phyloP scores from a whole-genome alignment of 345 rosid species.

The Pistacia integerrima region DNA sequence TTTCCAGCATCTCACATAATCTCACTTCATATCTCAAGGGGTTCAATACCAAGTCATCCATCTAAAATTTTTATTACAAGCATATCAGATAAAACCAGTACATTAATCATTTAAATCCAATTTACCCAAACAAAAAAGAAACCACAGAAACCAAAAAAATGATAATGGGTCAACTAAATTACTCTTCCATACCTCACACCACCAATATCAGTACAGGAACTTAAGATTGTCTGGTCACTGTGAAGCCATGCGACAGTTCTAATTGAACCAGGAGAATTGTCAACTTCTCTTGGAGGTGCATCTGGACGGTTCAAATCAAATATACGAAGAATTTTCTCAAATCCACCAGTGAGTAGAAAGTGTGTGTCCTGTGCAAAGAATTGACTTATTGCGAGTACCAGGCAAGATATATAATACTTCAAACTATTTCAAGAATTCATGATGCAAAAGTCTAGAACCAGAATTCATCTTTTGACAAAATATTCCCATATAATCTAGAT shows the following conservation, averaged over 20 bases:
- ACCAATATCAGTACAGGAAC: conserved; percentile 86
- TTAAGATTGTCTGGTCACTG: conserved; percentile 88
- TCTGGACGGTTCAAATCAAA: conserved; percentile 86
- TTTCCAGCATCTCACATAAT: neutral
- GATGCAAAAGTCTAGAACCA: neutral
- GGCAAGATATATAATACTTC: neutral
- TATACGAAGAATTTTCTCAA: conserved; percentile 43
- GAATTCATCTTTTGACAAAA: neutral
- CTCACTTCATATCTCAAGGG: neutral
- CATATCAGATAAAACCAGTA: conserved; percentile 1
- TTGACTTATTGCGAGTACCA: neutral
- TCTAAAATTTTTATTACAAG: neutral
- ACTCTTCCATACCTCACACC: conserved; percentile 72
- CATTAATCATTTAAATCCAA: neutral
- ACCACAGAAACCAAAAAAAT: conserved; percentile 3
- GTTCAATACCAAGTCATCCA: neutral
- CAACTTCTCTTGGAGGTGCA: conserved; percentile 89
- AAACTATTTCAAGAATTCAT: neutral
- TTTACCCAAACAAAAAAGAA: neutral
- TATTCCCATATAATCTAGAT: too few species aligned
- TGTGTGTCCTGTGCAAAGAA: too few species aligned
- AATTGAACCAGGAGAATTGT: conserved; percentile 81
- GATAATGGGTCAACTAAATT: neutral
- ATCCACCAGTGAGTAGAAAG: too few species aligned
- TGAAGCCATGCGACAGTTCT: conserved; percentile 96